Base-by-base conservation (phyloP, 768 basidiomycete genomes). In the Tylopilus felleus region DNA sequence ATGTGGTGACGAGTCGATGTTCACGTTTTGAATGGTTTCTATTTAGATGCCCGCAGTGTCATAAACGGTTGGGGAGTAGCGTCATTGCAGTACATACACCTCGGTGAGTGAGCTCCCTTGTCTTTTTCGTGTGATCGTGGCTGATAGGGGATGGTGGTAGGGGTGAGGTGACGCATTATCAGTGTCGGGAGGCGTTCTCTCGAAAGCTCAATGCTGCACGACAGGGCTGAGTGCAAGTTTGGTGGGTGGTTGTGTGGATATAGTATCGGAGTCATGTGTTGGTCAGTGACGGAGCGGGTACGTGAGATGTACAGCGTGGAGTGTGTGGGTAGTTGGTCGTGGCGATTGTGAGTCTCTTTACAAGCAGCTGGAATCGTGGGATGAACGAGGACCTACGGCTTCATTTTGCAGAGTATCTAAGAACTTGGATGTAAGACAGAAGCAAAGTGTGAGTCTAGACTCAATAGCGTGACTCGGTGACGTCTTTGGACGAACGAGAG, bases 101-200 rank as follows among this genome's bases (percentile, higher is more conserved):
- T 38, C 80, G 83, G 92, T 90, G 62, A 65, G 85, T 47, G 1
- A 19, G n/a, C n/a, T n/a, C 14, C 27, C 16, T n/a, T 23, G 12
- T n/a, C 22, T 33, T 19, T 44, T 19, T 41, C 29, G 28, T 28
- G 38, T 8, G n/a, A 28, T 28, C 4, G 7, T 23, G 17, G 28
- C 49, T 53, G 28, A 53, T 40, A 13, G 5, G 10, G 40, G 14
- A 13, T 41, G 9, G n/a, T 46, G 43, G 33, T 61, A 97, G 94
- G 46, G 95, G 95, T 9, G 93, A 96, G 72, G 95, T 97, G 3
- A 98, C 94, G 0, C 96, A 98, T 71, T 94, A 95, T 68, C 90
- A 96, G 57, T 98, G 95, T 66, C 86, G 93, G 25, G 95, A 97
- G 66, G 78, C 80, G 1, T 97, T 93, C 65, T 75, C 90, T 10